Evolutionary conservation across 371 early-diverging fungal genomes (phyloP), one percentile per base, ranked within the genome.

Genomic region (Apophysomyces ossiformis): DNA sequence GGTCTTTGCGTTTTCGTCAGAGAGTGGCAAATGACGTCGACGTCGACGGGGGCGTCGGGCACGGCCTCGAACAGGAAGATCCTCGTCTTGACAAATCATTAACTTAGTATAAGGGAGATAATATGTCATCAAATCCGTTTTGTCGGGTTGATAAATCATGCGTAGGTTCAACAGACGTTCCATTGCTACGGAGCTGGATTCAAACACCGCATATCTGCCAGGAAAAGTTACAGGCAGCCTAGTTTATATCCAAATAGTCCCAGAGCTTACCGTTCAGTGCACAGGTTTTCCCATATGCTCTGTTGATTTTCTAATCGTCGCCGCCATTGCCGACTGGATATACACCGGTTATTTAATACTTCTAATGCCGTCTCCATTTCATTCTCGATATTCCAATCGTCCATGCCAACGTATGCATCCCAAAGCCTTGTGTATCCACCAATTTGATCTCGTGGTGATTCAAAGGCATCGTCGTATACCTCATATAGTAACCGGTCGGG

Each of bases 31-130:
- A 44, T 71, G 60, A 41, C 67, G 39, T 35, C 61, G 37, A 41
- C 46, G 59, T 32, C 64, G 66, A 37, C 66, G 56, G 4, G 41
- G 65, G 35, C 68, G 64, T 37, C 45, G 15, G 12, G 46, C 61
- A 41, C 65, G 44, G 37, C 69, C 62, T 60, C 66, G 69, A 15
- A 58, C 56, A 37, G 61, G 61, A n/a, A 70, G 36, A n/a, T 58
- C 68, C 60, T 65, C 65, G 39, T 71, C 71, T n/a, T 71, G 54
- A 2, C 36, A 13, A 56, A 69, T 67, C 46, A 75, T 56, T 26
- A 65, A 61, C 60, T 69, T 63, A 43, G 69, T 71, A 32, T 58
- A 7, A 21, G 75, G 75, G 61, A 71, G 41, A 57, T 75, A 75
- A 37, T 75, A 66, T 21, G 57, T 54, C 60, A 62, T 66, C 8